Evolutionary conservation across 345 rosid genomes (phyloP).

Genomic region (Toxicodendron radicans): DNA sequence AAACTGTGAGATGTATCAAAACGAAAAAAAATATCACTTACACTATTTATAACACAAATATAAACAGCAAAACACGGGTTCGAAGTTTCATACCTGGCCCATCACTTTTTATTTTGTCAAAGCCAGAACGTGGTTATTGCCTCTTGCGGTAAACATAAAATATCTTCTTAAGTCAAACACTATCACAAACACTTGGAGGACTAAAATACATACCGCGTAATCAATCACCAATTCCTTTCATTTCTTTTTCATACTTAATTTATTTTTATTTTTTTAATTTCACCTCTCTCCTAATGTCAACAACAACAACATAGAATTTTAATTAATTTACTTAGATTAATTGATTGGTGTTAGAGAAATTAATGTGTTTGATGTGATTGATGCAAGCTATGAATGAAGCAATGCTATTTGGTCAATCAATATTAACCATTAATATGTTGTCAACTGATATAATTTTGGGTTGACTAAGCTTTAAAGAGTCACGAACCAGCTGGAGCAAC

Average conservation of each 20-base stretch:
- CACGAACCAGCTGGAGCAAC: conserved; percentile 22
- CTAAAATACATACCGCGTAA: no score
- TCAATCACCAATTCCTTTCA: no score
- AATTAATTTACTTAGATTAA: conserved; percentile 5
- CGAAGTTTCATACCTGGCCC: no score
- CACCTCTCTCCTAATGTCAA: no score
- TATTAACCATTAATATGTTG: conserved; percentile 31
- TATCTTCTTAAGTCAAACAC: no score
- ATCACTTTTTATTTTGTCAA: neutral
- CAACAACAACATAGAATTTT: neutral
- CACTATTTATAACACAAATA: no score
- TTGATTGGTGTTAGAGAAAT: neutral
- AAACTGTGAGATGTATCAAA: no score
- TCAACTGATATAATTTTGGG: conserved; percentile 39
- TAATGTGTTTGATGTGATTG: conserved; percentile 24
- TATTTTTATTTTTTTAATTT: no score
- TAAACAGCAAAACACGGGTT: neutral
- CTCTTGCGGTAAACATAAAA: no score
- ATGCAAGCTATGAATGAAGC: neutral
- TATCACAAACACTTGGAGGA: no score
- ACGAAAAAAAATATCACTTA: no score
- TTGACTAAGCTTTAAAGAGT: conserved; percentile 28
- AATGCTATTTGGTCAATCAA: conserved; percentile 25
- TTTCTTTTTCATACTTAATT: no score
- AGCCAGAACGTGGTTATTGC: conserved; percentile 1